Conservation (phyloP, 495 filamentous ascomycete species). For the Neurospora sp. region DNA sequence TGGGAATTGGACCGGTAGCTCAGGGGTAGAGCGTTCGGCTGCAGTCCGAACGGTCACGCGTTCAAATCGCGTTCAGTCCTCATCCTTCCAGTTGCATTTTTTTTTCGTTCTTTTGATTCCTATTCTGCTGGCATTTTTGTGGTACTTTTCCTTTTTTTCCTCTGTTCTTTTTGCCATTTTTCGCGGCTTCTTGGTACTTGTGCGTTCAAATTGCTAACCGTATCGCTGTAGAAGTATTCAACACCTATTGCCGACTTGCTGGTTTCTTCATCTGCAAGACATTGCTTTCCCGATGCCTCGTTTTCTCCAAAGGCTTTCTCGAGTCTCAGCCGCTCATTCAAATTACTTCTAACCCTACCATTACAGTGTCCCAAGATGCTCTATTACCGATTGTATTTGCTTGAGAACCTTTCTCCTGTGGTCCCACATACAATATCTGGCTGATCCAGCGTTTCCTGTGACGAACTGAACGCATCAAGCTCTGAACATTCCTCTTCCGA, state of each 20-base stretch:
- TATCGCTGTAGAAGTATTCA: too few relatives aligned
- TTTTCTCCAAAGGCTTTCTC: not conserved
- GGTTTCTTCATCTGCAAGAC: not conserved
- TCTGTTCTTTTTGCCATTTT: not conserved
- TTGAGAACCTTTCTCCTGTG: not conserved
- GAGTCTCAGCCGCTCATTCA: not conserved
- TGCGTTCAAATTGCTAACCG: too few relatives aligned
- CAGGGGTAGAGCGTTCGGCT: not conserved
- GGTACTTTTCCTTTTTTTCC: not conserved
- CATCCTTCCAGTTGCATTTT: not conserved
- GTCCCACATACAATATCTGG: slow-evolving; percentile 22
- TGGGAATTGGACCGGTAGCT: not conserved
- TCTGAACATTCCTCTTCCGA: slow-evolving; percentile 31
- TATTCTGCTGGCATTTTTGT: not conserved
- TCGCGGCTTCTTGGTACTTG: too few relatives aligned
- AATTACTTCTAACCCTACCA: not conserved
- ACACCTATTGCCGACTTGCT: too few relatives aligned
- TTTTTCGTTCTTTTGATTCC: not conserved
- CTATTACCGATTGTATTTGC: not conserved
- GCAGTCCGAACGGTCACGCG: not conserved
- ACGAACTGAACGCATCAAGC: slow-evolving; percentile 25
- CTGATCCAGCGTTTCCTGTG: slow-evolving; percentile 32
- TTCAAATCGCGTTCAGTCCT: not conserved
- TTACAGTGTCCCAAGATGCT: not conserved
- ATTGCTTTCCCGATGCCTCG: not conserved